Percentiles rank a stretch among this genome's conserved stretches.
These are phyloP conservation scores for Talinum fruticosum DNA, from an alignment of 148 eudicot genomes.

Conservation along the genomic window DNA sequence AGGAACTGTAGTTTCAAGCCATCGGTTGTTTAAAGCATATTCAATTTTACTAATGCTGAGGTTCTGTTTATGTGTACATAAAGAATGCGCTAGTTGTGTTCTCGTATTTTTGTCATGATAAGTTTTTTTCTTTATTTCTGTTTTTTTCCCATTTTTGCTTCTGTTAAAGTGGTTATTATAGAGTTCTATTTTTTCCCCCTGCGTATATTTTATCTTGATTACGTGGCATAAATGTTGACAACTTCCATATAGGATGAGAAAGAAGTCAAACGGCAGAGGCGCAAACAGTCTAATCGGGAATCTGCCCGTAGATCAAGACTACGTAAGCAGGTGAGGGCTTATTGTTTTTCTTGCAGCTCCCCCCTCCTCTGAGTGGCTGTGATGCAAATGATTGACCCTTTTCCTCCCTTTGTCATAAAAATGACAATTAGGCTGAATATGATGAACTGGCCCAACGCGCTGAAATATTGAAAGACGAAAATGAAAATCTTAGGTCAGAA, in stretches of 20 bases:
- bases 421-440: conserved; percentile 71
- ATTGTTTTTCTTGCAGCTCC: neutral
- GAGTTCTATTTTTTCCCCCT: neutral
- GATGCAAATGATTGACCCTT: neutral
- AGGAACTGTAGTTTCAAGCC: neutral
- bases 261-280: conserved; percentile 87
- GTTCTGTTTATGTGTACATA: neutral
- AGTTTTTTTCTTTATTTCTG: neutral
- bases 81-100: no score
- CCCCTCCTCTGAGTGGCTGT: neutral
- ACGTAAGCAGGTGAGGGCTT: conserved; percentile 75
- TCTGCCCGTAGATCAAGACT: conserved; percentile 95
- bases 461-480: conserved; percentile 78
- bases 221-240: neutral
- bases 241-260: conserved; percentile 74
- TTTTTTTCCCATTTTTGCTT: neutral
- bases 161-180: neutral
- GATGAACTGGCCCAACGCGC: conserved; percentile 94
- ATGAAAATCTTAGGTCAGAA: conserved; percentile 83
- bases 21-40: neutral
- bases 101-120: no score
- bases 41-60: neutral
- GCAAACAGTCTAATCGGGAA: conserved; percentile 97
- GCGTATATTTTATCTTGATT: neutral
- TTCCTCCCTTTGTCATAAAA: neutral